Evolutionary conservation across 1,139 yeast species (phyloP).

Genomic region (Wickerhamiella pararugosa): DNA sequence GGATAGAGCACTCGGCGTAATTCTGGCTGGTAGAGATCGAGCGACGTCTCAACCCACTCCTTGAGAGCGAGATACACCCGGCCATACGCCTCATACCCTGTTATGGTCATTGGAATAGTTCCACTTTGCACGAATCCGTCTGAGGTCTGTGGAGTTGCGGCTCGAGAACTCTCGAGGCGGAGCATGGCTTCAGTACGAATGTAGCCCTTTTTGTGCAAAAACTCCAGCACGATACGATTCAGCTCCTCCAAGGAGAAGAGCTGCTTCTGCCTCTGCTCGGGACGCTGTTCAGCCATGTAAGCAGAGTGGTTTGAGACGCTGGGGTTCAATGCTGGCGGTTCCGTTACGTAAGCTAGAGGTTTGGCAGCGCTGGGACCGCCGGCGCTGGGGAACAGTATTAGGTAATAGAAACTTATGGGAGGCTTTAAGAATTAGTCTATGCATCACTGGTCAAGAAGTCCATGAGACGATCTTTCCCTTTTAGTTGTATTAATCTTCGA

Average conservation of each 20-base stretch:
- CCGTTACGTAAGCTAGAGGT: too few relatives aligned
- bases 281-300: conserved; percentile 6
- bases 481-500: conserved; percentile 44
- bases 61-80: conserved; percentile 69
- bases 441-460: conserved; percentile 31
- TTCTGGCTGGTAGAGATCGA: conserved; percentile 87
- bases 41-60: conserved; percentile 82
- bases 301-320: not conserved
- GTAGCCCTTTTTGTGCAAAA: conserved; percentile 84
- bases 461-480: conserved; percentile 54
- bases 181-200: conserved; percentile 89
- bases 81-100: conserved; percentile 37
- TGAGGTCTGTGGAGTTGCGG: conserved; percentile 37
- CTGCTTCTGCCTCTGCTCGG: conserved; percentile 5
- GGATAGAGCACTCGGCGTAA: conserved; percentile 75
- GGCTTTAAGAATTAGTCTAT: not conserved
- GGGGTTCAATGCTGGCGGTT: too few relatives aligned
- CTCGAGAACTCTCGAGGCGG: conserved; percentile 71
- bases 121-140: conserved; percentile 15
- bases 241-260: conserved; percentile 57
- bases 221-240: conserved; percentile 81
- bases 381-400: too few relatives aligned
- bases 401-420: too few relatives aligned
- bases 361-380: too few relatives aligned
- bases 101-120: conserved; percentile 6